Evolutionary conservation across 2,329 filamentous ascomycete genomes (phyloP).

Genomic region (Ophiostoma quercus): DNA sequence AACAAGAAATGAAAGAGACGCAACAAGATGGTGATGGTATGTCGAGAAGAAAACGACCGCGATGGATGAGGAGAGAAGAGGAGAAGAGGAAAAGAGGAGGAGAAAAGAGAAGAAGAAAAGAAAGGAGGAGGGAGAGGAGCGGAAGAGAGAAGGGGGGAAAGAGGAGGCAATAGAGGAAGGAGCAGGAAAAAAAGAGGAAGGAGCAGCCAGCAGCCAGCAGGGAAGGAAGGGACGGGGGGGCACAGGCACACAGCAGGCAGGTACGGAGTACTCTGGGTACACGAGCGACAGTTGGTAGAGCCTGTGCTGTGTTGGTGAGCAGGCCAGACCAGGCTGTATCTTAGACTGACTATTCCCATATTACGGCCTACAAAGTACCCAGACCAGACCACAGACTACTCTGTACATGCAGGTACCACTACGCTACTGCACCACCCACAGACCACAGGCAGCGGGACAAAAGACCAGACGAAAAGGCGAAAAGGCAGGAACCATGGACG

Average conservation of each 20-base stretch:
- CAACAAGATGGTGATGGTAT: constrained; percentile 39
- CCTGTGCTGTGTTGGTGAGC: background rate
- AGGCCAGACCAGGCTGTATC: background rate
- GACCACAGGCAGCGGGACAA: constrained; percentile 4
- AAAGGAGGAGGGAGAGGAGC: constrained; percentile 27
- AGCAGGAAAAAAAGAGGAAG: constrained; percentile 5
- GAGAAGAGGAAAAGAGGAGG: constrained; percentile 19
- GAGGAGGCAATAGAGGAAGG: constrained; percentile 12
- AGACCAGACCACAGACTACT: background rate
- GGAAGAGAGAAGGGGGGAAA: constrained; percentile 20
- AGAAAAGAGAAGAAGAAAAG: constrained; percentile 18
- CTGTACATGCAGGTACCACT: background rate
- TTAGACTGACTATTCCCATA: background rate
- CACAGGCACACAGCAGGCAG: constrained; percentile 6
- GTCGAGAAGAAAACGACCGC: constrained; percentile 31
- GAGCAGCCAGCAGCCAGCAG: background rate
- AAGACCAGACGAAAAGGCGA: constrained; percentile 19
- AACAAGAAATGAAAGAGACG: constrained; percentile 30
- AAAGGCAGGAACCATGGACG: constrained; percentile 10
- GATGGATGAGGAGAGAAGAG: constrained; percentile 28
- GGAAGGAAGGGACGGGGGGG: constrained; percentile 9
- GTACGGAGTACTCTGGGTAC: background rate
- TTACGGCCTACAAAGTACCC: background rate
- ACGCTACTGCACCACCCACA: background rate
- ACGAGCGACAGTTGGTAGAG: constrained; percentile 3